phyloP scores from a whole-genome alignment of 179 eudicot species.

The Carnegiea gigantea region DNA sequence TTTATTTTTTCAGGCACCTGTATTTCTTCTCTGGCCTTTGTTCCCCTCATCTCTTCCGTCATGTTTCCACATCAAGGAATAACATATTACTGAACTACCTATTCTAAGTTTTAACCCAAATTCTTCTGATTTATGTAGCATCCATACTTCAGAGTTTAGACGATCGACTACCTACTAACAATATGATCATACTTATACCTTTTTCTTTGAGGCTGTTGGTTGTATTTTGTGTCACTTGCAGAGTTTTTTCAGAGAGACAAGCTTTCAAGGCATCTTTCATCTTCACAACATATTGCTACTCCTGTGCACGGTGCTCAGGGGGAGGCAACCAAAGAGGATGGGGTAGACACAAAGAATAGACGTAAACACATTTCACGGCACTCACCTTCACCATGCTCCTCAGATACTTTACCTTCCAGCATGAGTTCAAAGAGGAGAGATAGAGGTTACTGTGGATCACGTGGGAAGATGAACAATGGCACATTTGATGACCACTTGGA shows the following conservation, averaged over 20 bases:
- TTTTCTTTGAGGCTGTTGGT: background rate
- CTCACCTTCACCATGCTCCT: conserved; percentile 17
- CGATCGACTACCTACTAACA: too few species aligned
- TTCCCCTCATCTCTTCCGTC: too few species aligned
- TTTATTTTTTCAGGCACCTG: too few species aligned
- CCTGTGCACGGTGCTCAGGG: conserved; percentile 4
- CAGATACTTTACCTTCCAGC: conserved; percentile 10
- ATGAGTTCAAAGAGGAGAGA: conserved; percentile 20
- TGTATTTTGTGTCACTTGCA: conserved; percentile 6
- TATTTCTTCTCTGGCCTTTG: too few species aligned
- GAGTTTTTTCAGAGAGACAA: conserved; percentile 1
- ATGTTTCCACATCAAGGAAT: too few species aligned
- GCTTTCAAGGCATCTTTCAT: conserved; percentile 20
- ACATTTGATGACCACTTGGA: conserved; percentile 47
- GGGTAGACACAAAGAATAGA: background rate
- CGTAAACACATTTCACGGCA: conserved; percentile 1
- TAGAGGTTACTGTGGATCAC: conserved; percentile 14
- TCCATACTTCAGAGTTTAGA: too few species aligned
- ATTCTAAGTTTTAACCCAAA: background rate
- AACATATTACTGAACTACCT: background rate
- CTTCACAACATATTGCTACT: conserved; percentile 25
- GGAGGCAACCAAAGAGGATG: conserved; percentile 8
- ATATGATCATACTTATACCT: background rate
- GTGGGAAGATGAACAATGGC: conserved; percentile 39
- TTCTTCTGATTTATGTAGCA: background rate